Percentiles rank a stretch among this genome's conserved stretches.
phyloP scores from a whole-genome alignment of 768 basidiomycete genomes.

The Lentinula guzmanii region DNA sequence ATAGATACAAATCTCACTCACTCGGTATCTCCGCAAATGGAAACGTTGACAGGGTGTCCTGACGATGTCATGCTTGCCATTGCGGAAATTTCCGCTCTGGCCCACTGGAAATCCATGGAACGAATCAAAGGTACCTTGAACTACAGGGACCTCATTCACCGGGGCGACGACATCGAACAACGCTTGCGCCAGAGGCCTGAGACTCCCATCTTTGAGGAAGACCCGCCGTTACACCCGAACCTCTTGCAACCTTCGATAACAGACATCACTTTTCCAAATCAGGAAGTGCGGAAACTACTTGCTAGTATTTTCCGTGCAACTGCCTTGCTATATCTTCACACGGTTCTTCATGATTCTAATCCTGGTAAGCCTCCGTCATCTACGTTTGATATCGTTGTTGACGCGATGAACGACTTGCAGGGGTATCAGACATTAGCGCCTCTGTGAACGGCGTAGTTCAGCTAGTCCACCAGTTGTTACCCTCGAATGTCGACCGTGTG shows the following conservation, averaged over 20 bases:
- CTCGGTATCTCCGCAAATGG: slow-evolving; percentile 51
- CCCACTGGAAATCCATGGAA: slow-evolving; percentile 69
- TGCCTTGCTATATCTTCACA: slow-evolving; percentile 63
- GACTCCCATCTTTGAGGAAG: slow-evolving; percentile 25
- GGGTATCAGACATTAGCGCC: slow-evolving; percentile 63
- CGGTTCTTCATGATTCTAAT: slow-evolving; percentile 59
- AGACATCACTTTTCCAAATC: slow-evolving; percentile 23
- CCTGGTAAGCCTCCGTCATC: slow-evolving; percentile 47
- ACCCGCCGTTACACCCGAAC: slow-evolving; percentile 34
- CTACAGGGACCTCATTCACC: slow-evolving; percentile 65
- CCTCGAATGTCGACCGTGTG: slow-evolving; percentile 58
- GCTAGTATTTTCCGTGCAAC: slow-evolving; percentile 60
- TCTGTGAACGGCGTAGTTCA: slow-evolving; percentile 52
- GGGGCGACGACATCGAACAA: slow-evolving; percentile 69
- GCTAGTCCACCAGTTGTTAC: slow-evolving; percentile 45
- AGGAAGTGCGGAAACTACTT: slow-evolving; percentile 44
- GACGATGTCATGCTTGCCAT: slow-evolving; percentile 74
- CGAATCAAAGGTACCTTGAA: slow-evolving; percentile 61
- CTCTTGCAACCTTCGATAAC: slow-evolving; percentile 23
- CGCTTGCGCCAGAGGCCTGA: slow-evolving; percentile 43
- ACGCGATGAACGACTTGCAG: slow-evolving; percentile 24
- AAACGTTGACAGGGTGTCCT: slow-evolving; percentile 68
- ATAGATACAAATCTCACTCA: slow-evolving; percentile 32
- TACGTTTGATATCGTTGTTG: neutral
- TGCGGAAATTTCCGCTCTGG: slow-evolving; percentile 66